These are phyloP conservation scores for Rhodamnia argentea DNA, from an alignment of 345 rosid genomes.

Conservation along the genomic window DNA sequence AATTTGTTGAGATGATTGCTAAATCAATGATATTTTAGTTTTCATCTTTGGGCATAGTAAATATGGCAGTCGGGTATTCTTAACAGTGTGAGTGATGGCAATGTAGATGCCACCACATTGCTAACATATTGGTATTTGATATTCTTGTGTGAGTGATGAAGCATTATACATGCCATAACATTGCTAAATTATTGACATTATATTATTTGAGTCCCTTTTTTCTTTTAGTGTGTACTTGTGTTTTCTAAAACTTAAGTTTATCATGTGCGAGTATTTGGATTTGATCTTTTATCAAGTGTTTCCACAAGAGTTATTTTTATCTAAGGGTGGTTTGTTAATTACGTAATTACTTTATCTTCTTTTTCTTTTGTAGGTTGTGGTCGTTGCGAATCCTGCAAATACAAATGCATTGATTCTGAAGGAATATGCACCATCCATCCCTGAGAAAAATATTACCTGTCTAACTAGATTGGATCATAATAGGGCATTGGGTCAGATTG, in stretches of 20 bases:
- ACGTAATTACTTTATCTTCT: background rate
- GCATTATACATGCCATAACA: background rate
- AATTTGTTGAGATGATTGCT: background rate
- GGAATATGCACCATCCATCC: constrained; percentile 95
- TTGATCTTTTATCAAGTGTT: background rate
- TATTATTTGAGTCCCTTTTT: background rate
- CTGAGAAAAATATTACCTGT: constrained; percentile 90
- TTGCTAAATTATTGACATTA: background rate
- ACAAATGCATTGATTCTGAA: constrained; percentile 95
- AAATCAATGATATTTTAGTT: background rate
- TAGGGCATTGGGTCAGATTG: constrained; percentile 97
- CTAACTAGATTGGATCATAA: constrained; percentile 96
- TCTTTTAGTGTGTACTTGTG: background rate
- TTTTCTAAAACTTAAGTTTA: background rate
- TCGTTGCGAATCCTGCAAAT: constrained; percentile 98
- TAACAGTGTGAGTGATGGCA: background rate
- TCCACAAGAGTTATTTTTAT: background rate
- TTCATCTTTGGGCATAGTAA: background rate
- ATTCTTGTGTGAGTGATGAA: background rate
- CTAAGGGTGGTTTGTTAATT: background rate
- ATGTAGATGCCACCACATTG: background rate
- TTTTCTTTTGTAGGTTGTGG: constrained; percentile 58
- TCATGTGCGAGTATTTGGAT: background rate
- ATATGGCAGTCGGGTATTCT: background rate
- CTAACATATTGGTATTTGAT: background rate